A percentile compares a stretch with the other conserved stretches of the same genome.
These are phyloP conservation scores for Debaryomyces sp. DNA, from an alignment of 1,139 yeast genomes.

Conservation along the genomic window DNA sequence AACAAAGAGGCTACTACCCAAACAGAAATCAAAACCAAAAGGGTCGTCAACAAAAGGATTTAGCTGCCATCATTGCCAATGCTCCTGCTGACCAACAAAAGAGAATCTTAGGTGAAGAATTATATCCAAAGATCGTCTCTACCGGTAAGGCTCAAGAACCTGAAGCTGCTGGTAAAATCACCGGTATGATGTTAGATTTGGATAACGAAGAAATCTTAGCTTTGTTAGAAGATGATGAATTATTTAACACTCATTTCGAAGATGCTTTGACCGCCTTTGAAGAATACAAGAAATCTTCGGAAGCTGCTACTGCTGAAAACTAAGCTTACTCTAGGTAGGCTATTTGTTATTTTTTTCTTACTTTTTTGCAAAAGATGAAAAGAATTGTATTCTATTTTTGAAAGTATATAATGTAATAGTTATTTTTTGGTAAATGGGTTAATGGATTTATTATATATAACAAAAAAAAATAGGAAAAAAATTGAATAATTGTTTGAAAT, in stretches of 20 bases:
- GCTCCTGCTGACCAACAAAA: constrained; percentile 88
- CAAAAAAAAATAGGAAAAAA: constrained; percentile 26
- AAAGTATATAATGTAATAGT: constrained; percentile 29
- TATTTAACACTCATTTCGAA: constrained; percentile 88
- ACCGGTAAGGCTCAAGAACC: constrained; percentile 86
- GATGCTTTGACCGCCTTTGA: constrained; percentile 95
- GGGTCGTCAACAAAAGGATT: constrained; percentile 45
- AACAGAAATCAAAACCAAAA: constrained; percentile 41
- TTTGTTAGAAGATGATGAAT: constrained; percentile 85
- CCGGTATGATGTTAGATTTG: constrained; percentile 98
- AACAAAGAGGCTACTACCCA: constrained; percentile 50
- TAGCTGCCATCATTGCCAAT: constrained; percentile 62
- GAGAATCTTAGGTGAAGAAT: constrained; percentile 96
- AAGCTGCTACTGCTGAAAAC: constrained; percentile 26
- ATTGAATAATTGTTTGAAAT: constrained; percentile 13
- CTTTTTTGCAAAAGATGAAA: constrained; percentile 11
- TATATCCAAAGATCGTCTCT: constrained; percentile 91
- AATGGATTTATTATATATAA: constrained; percentile 33
- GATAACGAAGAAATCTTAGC: constrained; percentile 90
- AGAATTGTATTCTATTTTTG: constrained; percentile 22
- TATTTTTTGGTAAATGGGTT: constrained; percentile 31
- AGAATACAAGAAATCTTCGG: constrained; percentile 67
- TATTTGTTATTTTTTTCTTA: constrained; percentile 8
- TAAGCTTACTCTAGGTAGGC: constrained; percentile 19
- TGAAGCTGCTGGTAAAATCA: constrained; percentile 97